Evolutionary conservation across 352 stramenopile species (phyloP).

Genomic region (Pythium brachiatum): DNA sequence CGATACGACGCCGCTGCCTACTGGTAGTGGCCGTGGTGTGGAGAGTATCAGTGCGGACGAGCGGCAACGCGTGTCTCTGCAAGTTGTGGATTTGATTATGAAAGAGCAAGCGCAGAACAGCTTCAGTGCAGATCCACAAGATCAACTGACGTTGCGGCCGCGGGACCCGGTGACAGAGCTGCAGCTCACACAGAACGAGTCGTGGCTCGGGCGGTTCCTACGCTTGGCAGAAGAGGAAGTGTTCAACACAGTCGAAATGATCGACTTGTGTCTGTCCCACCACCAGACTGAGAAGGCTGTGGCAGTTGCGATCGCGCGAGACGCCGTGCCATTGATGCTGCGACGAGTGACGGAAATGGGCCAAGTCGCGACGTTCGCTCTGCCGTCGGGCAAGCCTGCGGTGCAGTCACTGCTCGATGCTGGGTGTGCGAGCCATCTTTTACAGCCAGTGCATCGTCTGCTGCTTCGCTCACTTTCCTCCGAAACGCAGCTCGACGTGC

Average conservation of each 20-base stretch:
- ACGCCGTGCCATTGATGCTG: conserved; percentile 48
- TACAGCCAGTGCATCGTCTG: conserved; percentile 38
- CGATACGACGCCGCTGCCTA: background rate
- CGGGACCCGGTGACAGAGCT: conserved; percentile 14
- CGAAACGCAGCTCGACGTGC: conserved; percentile 49
- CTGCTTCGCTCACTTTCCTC: conserved; percentile 52
- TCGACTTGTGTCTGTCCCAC: conserved; percentile 67
- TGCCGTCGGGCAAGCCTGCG: conserved; percentile 21
- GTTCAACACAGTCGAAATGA: conserved; percentile 57
- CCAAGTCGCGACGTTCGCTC: conserved; percentile 36
- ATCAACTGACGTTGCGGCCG: conserved; percentile 17
- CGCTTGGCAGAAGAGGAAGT: conserved; percentile 27
- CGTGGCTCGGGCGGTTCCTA: conserved; percentile 60
- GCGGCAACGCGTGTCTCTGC: conserved; percentile 44
- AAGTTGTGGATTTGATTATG: conserved; percentile 58
- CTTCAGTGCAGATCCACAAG: conserved; percentile 9
- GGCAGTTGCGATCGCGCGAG: conserved; percentile 44
- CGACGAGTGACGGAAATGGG: conserved; percentile 50
- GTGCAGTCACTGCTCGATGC: conserved; percentile 40
- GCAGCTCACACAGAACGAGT: conserved; percentile 33
- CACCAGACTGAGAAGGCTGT: conserved; percentile 70
- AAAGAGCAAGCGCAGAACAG: conserved; percentile 49
- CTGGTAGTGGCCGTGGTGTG: background rate
- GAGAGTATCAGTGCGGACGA: conserved; percentile 31
- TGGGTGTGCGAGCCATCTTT: conserved; percentile 40